A percentile compares a stretch with the other conserved stretches of the same genome.
These are phyloP conservation scores for Hypomyces rosellus DNA, from an alignment of 2,329 filamentous ascomycete species.

Conservation along the genomic window DNA sequence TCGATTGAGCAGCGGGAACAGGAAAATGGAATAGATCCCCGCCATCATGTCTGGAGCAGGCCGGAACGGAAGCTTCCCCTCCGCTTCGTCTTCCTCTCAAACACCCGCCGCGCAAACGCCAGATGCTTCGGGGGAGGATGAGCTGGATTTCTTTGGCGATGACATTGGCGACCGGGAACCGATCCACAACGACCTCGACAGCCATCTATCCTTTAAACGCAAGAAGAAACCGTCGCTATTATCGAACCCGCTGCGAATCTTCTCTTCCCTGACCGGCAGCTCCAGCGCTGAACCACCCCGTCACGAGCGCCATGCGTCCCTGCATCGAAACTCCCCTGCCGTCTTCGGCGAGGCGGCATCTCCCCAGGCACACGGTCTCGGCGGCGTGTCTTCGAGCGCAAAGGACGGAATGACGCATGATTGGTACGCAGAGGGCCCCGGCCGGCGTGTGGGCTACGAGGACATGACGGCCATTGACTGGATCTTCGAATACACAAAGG, in stretches of 20 bases:
- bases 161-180: conserved; percentile 48
- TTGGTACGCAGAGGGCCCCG: conserved; percentile 87
- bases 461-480: conserved; percentile 97
- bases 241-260: conserved; percentile 40
- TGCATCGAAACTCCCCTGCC: conserved; percentile 1
- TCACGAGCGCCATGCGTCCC: conserved; percentile 2
- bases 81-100: conserved; percentile 31
- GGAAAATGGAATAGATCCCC: conserved; percentile 29
- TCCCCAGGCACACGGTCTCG: conserved; percentile 1
- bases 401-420: conserved; percentile 54
- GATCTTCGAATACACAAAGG: conserved; percentile 98
- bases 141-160: conserved; percentile 38
- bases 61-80: conserved; percentile 28
- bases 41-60: conserved; percentile 34
- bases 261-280: conserved; percentile 39
- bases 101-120: conserved; percentile 21
- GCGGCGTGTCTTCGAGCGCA: conserved; percentile 16
- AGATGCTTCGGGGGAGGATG: conserved; percentile 34
- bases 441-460: conserved; percentile 87
- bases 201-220: conserved; percentile 65
- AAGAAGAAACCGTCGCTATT: conserved; percentile 49
- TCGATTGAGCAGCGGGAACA: not conserved
- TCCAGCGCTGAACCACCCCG: conserved; percentile 13
- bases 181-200: conserved; percentile 41
- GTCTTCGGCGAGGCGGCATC: conserved; percentile 8